Base-by-base conservation (phyloP, 257 asterid species). In the Paraleonurus japonicus region DNA sequence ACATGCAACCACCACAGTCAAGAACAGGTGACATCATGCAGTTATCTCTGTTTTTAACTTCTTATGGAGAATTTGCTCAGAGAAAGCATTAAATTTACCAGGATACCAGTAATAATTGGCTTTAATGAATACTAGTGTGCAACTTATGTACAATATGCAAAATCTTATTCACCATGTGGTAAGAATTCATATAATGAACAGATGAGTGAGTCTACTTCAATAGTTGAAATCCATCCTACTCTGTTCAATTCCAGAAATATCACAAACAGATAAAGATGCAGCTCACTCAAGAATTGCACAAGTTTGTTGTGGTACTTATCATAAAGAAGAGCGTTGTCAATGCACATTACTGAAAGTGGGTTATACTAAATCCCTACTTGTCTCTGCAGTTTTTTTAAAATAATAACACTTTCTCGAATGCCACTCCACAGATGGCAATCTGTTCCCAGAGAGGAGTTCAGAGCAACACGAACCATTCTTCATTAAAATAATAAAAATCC, bases 361-460 rank as follows among this genome's bases (percentile, higher is more conserved):
- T 22, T 17, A 65, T 9, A 67, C 19, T n/a, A 19, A 35, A 58
- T 11, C 57, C 7, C 39, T 20, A 61, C 57, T 67, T 58, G 45
- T 50, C 24, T 50, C 20, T 37, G 75, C 55, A 61, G 26, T 51
- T 69, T 37, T 51, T 69, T 37, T 41, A 23, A 27, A 48, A 50
- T 72, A 37, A 78, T 61, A 20, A 33, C 23, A 33, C 61, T 33
- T 43, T 50, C 28, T 13, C 51, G 55, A 24, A 61, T 54, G 62
- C 9, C 15, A 61, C 67, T 71, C 74, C 60, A 22, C 26, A 55
- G 61, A 26, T 17, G 68, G 37, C 61, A 22, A 17, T 8, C 24
- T 33, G 15, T 23, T 28, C 50, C 35, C 51, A 47, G 9, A 39
- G 37, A 37, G 61, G 45, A 57, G 41, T 37, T 60, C 71, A 17